A percentile compares a stretch with the other conserved stretches of the same genome.
Evolutionary conservation across 2,329 filamentous ascomycete genomes (phyloP).

Genomic region (Penicillium sp.): DNA sequence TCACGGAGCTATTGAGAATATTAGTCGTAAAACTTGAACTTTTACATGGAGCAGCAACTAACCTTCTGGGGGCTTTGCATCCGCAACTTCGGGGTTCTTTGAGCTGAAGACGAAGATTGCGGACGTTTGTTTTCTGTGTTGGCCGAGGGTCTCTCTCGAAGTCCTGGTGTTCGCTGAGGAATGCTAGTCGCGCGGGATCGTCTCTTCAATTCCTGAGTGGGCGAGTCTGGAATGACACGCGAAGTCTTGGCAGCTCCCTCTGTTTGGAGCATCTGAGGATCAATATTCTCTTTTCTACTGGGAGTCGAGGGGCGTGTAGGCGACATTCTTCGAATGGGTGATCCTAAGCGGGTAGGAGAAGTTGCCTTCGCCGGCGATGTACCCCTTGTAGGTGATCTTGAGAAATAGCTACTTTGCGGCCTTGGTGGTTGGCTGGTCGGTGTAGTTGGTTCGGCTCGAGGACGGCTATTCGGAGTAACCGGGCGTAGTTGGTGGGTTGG

Average conservation of each 20-base stretch:
- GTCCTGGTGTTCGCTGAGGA: constrained; percentile 41
- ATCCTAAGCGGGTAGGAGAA: constrained; percentile 31
- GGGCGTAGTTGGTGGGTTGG: constrained; percentile 39
- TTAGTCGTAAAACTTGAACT: not conserved
- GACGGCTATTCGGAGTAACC: constrained; percentile 31
- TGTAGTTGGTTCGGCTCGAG: constrained; percentile 30
- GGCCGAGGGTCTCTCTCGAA: constrained; percentile 35
- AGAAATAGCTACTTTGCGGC: constrained; percentile 31
- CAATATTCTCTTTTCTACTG: constrained; percentile 43
- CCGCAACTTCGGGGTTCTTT: constrained; percentile 68
- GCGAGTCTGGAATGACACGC: constrained; percentile 34
- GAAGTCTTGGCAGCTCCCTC: constrained; percentile 37
- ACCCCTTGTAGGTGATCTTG: constrained; percentile 30
- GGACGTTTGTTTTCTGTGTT: constrained; percentile 36
- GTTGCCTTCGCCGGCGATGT: constrained; percentile 33
- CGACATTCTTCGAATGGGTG: constrained; percentile 32
- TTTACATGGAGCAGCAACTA: not conserved
- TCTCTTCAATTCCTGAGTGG: constrained; percentile 42
- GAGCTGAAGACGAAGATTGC: constrained; percentile 62
- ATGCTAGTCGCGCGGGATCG: constrained; percentile 51
- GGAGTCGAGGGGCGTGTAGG: constrained; percentile 36
- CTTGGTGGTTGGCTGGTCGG: constrained; percentile 29
- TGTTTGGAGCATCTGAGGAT: constrained; percentile 31
- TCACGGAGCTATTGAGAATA: constrained; percentile 60
- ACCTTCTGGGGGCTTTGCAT: constrained; percentile 64